Conservation (phyloP, 2,329 filamentous ascomycete species). For the Monilinia laxa region DNA sequence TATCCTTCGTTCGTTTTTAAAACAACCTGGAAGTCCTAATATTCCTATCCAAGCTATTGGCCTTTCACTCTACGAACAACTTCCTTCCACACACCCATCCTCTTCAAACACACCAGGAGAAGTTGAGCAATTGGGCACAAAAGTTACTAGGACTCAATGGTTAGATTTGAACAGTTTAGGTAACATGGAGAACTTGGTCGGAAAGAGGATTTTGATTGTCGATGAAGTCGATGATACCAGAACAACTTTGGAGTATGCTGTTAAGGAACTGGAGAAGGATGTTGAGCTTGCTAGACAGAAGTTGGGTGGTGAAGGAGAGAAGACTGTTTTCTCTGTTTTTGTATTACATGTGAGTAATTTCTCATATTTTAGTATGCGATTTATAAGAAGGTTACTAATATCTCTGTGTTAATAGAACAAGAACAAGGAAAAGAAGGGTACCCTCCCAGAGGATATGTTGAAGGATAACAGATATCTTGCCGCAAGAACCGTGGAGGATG, state of each 20-base stretch:
- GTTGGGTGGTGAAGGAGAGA: constrained; percentile 68
- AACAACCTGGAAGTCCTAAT: constrained; percentile 80
- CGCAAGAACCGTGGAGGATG: constrained; percentile 83
- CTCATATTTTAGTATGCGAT: not conserved
- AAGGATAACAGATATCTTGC: constrained; percentile 73
- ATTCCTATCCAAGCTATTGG: constrained; percentile 99
- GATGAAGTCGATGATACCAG: constrained; percentile 96
- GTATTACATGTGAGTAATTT: constrained; percentile 71
- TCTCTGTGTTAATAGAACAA: constrained; percentile 66
- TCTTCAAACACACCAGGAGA: constrained; percentile 47
- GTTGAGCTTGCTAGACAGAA: constrained; percentile 77
- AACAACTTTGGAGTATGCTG: constrained; percentile 91
- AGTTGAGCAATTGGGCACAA: constrained; percentile 76
- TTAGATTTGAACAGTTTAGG: constrained; percentile 80
- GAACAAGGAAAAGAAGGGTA: constrained; percentile 93
- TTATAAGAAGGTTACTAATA: not conserved
- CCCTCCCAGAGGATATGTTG: constrained; percentile 75
- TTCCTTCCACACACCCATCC: constrained; percentile 57
- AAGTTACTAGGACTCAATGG: constrained; percentile 98
- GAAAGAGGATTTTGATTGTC: constrained; percentile 88
- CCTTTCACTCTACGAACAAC: constrained; percentile 90
- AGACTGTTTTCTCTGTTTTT: constrained; percentile 90
- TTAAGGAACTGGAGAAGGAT: constrained; percentile 91
- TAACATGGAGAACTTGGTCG: constrained; percentile 84
- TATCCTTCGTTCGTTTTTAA: constrained; percentile 96